phyloP scores from a whole-genome alignment of 805 yeast species.

The Wickerhamomyces silvicola region DNA sequence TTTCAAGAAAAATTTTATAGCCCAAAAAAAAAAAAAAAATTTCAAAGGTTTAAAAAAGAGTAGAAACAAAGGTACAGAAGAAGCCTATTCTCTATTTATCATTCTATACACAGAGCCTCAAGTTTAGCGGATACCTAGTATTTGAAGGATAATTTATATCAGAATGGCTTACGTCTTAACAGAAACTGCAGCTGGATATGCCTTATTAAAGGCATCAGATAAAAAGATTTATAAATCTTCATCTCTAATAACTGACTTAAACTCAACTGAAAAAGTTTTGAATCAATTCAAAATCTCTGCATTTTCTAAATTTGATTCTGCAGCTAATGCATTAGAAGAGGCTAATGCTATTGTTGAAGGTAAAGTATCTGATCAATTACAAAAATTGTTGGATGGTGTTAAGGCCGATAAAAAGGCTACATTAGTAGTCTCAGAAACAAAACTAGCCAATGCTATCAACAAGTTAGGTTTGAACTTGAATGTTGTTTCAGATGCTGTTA shows the following conservation, averaged over 20 bases:
- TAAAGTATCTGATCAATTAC: slow-evolving; percentile 79
- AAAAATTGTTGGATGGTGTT: slow-evolving; percentile 66
- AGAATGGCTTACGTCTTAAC: slow-evolving; percentile 83
- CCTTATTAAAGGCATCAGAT: slow-evolving; percentile 94
- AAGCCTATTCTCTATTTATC: background rate
- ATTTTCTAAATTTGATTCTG: slow-evolving; percentile 89
- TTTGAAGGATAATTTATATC: no score
- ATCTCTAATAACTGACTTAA: slow-evolving; percentile 65
- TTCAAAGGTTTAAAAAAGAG: background rate
- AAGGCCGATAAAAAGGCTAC: slow-evolving; percentile 80
- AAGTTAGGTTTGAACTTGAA: slow-evolving; percentile 83
- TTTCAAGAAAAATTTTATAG: slow-evolving; percentile 1
- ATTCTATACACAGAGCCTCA: no score
- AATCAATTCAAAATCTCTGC: slow-evolving; percentile 91
- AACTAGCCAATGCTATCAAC: slow-evolving; percentile 93
- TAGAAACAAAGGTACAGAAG: background rate
- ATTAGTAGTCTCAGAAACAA: slow-evolving; percentile 89
- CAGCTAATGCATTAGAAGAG: slow-evolving; percentile 95
- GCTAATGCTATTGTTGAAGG: slow-evolving; percentile 90
- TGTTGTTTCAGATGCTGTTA: slow-evolving; percentile 91
- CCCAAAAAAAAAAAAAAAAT: slow-evolving; percentile 1
- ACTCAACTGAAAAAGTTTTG: slow-evolving; percentile 78
- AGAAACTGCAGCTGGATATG: slow-evolving; percentile 99
- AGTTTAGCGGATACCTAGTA: no score
- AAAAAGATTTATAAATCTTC: slow-evolving; percentile 90